Base-by-base conservation (phyloP, 2,329 filamentous ascomycete species). In the Alternaria dauci region DNA sequence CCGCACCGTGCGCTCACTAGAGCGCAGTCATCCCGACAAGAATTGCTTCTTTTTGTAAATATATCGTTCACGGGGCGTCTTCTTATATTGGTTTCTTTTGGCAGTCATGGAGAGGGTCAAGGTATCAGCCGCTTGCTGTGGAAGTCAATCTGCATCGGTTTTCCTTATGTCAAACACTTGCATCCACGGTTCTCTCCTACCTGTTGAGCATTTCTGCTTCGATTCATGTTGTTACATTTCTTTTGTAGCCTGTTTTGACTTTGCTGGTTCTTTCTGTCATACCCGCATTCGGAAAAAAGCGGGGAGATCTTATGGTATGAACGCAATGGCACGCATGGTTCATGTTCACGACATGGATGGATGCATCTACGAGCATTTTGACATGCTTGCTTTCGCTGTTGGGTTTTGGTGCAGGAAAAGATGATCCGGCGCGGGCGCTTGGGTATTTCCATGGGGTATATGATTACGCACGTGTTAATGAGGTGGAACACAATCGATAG, bases 341-440 rank as follows among this genome's bases (percentile, higher is more conserved):
- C 51, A 54, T 56, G 55, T 62, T 39, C 52, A 59, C 52, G 44
- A 57, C 55, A 59, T 55, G 55, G 60, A 25, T 51, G 38, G 57
- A 46, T 51, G 59, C 56, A 30, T 53, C 51, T 62, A 46, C 58
- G 46, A 60, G 51, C 58, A 58, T 55, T 42, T 61, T 60, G 47
- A 68, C 59, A 68, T 65, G 54, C 46, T 67, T 74, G 59, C 65
- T 76, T 73, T 73, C 71, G 61, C 59, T 63, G 56, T 61, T 57
- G 61, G 63, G 56, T 47, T 44, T 48, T 75, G 71, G 74, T 73
- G 66, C 55, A 57, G 56, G 60, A 46, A 60, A 48, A 54, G 62
- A 62, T 50, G 56, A 61, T 58, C 69, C 64, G 66, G 69, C 71
- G 75, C 75, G 57, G 75, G 75, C 75, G 69, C 70, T 69, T 74